Conservation (phyloP, 441 rosid species). For the Croton laevigatus region DNA sequence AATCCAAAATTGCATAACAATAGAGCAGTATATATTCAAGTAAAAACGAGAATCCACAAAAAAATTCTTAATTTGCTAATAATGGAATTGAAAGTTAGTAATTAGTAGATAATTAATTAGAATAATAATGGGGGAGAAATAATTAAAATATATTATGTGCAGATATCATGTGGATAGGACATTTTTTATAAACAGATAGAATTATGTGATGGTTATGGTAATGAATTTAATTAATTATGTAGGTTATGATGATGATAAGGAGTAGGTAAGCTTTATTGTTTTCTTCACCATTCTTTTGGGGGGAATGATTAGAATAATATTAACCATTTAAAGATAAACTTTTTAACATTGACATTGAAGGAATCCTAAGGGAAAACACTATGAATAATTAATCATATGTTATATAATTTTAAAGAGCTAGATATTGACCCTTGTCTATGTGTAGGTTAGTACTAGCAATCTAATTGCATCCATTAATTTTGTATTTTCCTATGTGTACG, state of each 20-base stretch:
- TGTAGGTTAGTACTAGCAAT: background rate
- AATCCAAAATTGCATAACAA: no score
- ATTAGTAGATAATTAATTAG: background rate
- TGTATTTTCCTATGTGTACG: background rate
- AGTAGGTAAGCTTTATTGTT: slow-evolving; percentile 39
- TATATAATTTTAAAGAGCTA: background rate
- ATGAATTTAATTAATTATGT: slow-evolving; percentile 15
- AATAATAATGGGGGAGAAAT: background rate
- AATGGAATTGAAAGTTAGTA: background rate
- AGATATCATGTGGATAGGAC: slow-evolving; percentile 35
- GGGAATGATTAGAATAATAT: slow-evolving; percentile 18
- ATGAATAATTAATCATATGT: background rate
- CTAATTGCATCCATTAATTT: background rate
- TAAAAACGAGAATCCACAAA: background rate
- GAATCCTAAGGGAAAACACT: slow-evolving; percentile 19
- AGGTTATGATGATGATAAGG: slow-evolving; percentile 11
- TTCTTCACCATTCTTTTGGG: slow-evolving; percentile 39
- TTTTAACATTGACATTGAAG: slow-evolving; percentile 24
- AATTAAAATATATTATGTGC: slow-evolving; percentile 6
- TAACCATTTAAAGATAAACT: background rate
- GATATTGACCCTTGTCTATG: background rate
- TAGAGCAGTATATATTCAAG: background rate
- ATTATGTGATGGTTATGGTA: slow-evolving; percentile 5
- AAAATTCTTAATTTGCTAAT: slow-evolving; percentile 4
- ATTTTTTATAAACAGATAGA: slow-evolving; percentile 6